A percentile compares a stretch with the other conserved stretches of the same genome.
phyloP scores from a whole-genome alignment of 768 basidiomycete species.

The Mycena haematopus region DNA sequence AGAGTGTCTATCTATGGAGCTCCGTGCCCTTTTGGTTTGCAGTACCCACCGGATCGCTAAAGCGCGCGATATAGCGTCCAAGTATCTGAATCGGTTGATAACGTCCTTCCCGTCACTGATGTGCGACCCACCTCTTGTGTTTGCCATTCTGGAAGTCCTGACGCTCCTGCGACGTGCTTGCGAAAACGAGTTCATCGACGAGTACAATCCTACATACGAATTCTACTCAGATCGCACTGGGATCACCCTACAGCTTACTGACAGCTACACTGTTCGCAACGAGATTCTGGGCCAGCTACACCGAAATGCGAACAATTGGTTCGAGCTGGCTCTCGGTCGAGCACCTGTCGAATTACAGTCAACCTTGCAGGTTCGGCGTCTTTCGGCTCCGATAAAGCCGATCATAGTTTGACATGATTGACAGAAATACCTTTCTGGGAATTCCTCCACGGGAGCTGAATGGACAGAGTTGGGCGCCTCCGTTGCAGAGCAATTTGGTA shows the following conservation, averaged over 20 bases:
- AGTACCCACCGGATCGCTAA: slow-evolving; percentile 86
- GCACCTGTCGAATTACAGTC: slow-evolving; percentile 94
- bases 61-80: slow-evolving; percentile 81
- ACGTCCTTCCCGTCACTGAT: slow-evolving; percentile 93
- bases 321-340: slow-evolving; percentile 83
- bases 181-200: slow-evolving; percentile 90
- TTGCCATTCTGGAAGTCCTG: slow-evolving; percentile 88
- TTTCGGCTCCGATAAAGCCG: slow-evolving; percentile 4
- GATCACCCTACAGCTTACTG: slow-evolving; percentile 81
- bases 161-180: slow-evolving; percentile 87
- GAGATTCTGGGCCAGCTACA: slow-evolving; percentile 82
- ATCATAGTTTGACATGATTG: slow-evolving; percentile 10
- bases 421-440: slow-evolving; percentile 88
- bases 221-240: slow-evolving; percentile 81
- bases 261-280: slow-evolving; percentile 85
- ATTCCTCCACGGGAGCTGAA: slow-evolving; percentile 70
- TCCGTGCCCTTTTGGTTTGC: slow-evolving; percentile 74
- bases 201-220: slow-evolving; percentile 91
- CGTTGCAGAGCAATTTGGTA: slow-evolving; percentile 85
- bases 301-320: slow-evolving; percentile 80
- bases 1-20: slow-evolving; percentile 67
- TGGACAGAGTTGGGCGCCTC: slow-evolving; percentile 91
- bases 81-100: slow-evolving; percentile 84
- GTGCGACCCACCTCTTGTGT: slow-evolving; percentile 89
- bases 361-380: slow-evolving; percentile 75